phyloP scores from a whole-genome alignment of 306 rosid species.

The Herpetospermum pedunculosum region DNA sequence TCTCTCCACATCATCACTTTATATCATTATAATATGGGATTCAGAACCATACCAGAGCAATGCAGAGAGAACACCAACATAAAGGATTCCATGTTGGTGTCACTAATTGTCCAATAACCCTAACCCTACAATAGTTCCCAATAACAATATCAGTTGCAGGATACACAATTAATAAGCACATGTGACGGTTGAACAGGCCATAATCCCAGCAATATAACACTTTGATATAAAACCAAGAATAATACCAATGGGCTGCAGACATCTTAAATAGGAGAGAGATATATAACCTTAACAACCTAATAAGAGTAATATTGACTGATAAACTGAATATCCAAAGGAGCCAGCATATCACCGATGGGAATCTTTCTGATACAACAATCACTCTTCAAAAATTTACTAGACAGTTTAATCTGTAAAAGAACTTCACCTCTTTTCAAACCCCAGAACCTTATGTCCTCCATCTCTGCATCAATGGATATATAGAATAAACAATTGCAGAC shows the following conservation, averaged over 20 bases:
- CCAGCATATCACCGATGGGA: slow-evolving; percentile 16
- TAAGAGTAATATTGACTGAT: slow-evolving; percentile 11
- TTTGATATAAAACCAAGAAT: slow-evolving; percentile 15
- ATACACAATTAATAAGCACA: slow-evolving; percentile 38
- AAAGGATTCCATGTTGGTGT: slow-evolving; percentile 75
- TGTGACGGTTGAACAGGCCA: slow-evolving; percentile 39
- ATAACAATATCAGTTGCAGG: slow-evolving; percentile 65
- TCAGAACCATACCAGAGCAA: slow-evolving; percentile 91
- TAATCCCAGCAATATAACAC: slow-evolving; percentile 36
- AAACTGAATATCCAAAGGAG: slow-evolving; percentile 17
- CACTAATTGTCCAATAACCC: slow-evolving; percentile 77
- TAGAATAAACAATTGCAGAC: slow-evolving; percentile 16
- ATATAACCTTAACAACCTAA: slow-evolving; percentile 22
- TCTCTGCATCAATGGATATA: slow-evolving; percentile 22
- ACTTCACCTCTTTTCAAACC: slow-evolving; percentile 16
- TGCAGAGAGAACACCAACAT: slow-evolving; percentile 92
- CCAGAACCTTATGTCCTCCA: slow-evolving; percentile 15
- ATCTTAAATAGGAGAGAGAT: slow-evolving; percentile 16
- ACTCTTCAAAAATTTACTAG: slow-evolving; percentile 13
- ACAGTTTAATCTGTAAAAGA: slow-evolving; percentile 15
- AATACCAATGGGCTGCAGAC: slow-evolving; percentile 23
- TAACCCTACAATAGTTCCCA: slow-evolving; percentile 91
- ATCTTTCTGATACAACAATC: slow-evolving; percentile 7
- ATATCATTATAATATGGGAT: slow-evolving; percentile 48
- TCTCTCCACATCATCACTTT: slow-evolving; percentile 35